Percentiles rank a stretch among this genome's conserved stretches.
Evolutionary conservation across 2,329 filamentous ascomycete species (phyloP).

Genomic region (Paecilomyces sp.): DNA sequence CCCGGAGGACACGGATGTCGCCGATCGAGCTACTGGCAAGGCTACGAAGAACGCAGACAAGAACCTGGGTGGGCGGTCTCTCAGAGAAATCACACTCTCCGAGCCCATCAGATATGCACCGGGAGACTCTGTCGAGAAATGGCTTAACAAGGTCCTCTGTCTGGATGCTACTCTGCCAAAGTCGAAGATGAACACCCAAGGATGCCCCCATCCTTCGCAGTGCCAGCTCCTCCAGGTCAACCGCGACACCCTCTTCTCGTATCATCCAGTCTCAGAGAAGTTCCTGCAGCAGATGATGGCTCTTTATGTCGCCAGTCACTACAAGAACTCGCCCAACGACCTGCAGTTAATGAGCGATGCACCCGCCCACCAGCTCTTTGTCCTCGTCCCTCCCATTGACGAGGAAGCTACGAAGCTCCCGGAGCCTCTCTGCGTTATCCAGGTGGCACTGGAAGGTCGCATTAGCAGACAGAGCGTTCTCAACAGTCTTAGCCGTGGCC

Average conservation of each 20-base stretch:
- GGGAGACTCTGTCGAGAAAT: conserved; percentile 87
- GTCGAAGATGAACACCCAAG: conserved; percentile 63
- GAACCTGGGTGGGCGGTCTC: conserved; percentile 60
- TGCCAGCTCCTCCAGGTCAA: conserved; percentile 93
- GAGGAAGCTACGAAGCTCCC: conserved; percentile 73
- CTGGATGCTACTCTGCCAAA: conserved; percentile 85
- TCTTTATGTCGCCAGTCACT: conserved; percentile 92
- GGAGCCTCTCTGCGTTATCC: conserved; percentile 89
- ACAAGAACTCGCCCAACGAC: conserved; percentile 97
- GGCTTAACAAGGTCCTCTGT: conserved; percentile 90
- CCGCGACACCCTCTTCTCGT: conserved; percentile 94
- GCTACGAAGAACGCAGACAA: conserved; percentile 57
- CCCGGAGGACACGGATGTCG: conserved; percentile 55
- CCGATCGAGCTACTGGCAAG: conserved; percentile 74
- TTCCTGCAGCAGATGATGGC: conserved; percentile 98
- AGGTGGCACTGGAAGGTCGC: conserved; percentile 87
- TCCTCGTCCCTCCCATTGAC: conserved; percentile 78
- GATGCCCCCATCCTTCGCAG: conserved; percentile 81
- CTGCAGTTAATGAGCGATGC: conserved; percentile 98
- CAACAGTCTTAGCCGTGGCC: conserved; percentile 80
- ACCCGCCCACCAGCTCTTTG: conserved; percentile 91
- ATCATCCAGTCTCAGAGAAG: conserved; percentile 92
- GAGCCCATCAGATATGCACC: conserved; percentile 93
- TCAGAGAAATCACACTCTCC: conserved; percentile 85
- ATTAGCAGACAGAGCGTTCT: conserved; percentile 91